Base-by-base conservation (phyloP, 2,329 filamentous ascomycete species). In the Exophiala bonariae region DNA sequence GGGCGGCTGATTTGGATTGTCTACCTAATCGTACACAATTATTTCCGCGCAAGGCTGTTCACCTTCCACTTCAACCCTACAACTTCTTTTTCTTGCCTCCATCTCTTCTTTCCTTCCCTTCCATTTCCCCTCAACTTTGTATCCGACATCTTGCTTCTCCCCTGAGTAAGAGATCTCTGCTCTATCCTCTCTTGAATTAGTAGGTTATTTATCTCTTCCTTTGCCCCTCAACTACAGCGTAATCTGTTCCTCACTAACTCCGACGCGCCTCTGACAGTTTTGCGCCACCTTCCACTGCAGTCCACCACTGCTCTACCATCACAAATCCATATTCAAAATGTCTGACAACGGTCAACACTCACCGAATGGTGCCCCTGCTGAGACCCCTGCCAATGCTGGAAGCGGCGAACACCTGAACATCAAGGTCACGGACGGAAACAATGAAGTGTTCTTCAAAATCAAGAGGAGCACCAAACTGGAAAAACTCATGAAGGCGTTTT, bases 371-470 rank as follows among this genome's bases (percentile, higher is more conserved):
- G 50, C 46, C 3, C 6, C 6, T 26, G 47, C 37, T 9, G 57
- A 58, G 14, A 32, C 31, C 14, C 45, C 43, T 14, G 30, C 50
- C 9, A 62, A 60, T 5, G 57, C 68, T 4, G 26, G 14, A 4
- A 65, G 75, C 46, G 75, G 75, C 22, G 92, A 97, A 73, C 93
- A 99, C 70, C 78, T 99, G 4, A 99, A 99, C 74, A 97, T 99
- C 75, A 99, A 99, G 70, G 93, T 99, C 11, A 97, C 93, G 0
- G 93, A 99, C 62, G 96, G 95, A 75, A 96, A 96, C 76, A 99
- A 99, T 68, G 93, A 99, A 68, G 92, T 99, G 62, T 99, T 97
- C 71, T 99, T 99, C 79, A 99, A 99, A 79, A 99, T 99, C 76
- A 99, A 99, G 85, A 83, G 91, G 30, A 90, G 86, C 17, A 99